Evolutionary conservation across 1,284 basidiomycete genomes (phyloP), one percentile per base, ranked within the genome.

Genomic region (Leucoagaricus sp.): DNA sequence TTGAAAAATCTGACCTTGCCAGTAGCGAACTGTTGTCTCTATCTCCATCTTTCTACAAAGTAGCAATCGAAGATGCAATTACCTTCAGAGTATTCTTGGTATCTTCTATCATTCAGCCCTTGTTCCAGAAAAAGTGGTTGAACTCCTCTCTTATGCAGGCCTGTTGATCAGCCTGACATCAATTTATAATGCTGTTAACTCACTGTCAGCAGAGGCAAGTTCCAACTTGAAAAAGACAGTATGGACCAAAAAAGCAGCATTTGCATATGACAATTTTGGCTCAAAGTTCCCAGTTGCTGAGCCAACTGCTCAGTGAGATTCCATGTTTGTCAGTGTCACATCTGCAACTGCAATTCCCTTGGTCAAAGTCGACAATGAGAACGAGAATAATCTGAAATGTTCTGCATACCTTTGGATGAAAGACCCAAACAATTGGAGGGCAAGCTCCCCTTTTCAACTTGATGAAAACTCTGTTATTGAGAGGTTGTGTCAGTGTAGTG

Each of bases 191-290:
- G 29, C 54, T 7, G 40, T 63, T 31, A 29, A 33, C n/a, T 60
- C 50, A 26, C 48, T 64, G 3, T 61, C 58, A 2, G 10, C 29
- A 0, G 54, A 66, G 7, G 54, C 61, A 1, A 38, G 8, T 8
- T 1, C 9, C 2, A 36, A 23, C 12, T 26, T 56, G 4, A 1
- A 17, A 2, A 15, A 42, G 3, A 42, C 42, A 17, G 36, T 67
- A 6, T 33, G 31, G 4, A 23, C 19, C 1, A 34, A n/a, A n/a
- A 63, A 60, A 0, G 52, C 59, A 4, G 53, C 57, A 19, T 68
- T 66, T 42, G 65, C 65, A 2, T 74, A 70, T 29, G 64, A 74
- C 41, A 74, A 73, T 54, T 67, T 73, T 19, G 67, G 73, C 28
- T 58, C 73, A 17, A 21, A 36, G 4, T 50, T 56, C 48, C 2